A percentile compares a stretch with the other conserved stretches of the same genome.
These are phyloP conservation scores for Remersonia thermophila DNA, from an alignment of 2,329 filamentous ascomycete genomes.

Conservation along the genomic window DNA sequence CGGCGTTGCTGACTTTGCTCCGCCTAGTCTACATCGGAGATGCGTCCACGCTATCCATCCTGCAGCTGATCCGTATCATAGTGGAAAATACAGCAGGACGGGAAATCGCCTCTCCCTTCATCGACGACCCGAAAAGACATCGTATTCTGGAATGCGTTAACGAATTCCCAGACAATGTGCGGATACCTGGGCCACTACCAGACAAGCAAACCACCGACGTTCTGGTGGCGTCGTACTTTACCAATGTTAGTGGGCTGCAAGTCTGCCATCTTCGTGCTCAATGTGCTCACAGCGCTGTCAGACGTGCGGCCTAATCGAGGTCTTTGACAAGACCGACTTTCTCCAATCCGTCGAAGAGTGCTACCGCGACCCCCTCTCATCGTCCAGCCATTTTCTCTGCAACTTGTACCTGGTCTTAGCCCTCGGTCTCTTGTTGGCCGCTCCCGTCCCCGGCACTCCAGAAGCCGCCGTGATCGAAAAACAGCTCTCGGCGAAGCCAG, in stretches of 20 bases:
- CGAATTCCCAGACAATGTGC: constrained; percentile 31
- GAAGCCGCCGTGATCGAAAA: constrained; percentile 40
- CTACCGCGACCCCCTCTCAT: constrained; percentile 40
- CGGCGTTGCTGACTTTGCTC: constrained; percentile 10
- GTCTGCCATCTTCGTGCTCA: too few species aligned
- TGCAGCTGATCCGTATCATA: constrained; percentile 48
- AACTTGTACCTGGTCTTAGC: constrained; percentile 50
- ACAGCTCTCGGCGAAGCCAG: constrained; percentile 33
- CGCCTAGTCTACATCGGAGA: constrained; percentile 47
- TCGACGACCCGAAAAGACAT: constrained; percentile 42
- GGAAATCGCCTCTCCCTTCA: constrained; percentile 37
- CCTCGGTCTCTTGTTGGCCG: constrained; percentile 47
- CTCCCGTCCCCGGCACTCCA: constrained; percentile 34
- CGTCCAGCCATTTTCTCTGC: constrained; percentile 41
- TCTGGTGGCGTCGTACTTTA: constrained; percentile 47
- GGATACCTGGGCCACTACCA: constrained; percentile 41
- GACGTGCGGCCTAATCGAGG: constrained; percentile 48
- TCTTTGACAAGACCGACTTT: constrained; percentile 43
- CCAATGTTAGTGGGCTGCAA: constrained; percentile 34
- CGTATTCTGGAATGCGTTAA: constrained; percentile 44
- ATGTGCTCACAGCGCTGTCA: constrained; percentile 21
- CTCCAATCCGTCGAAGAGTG: constrained; percentile 36
- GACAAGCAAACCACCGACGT: constrained; percentile 41
- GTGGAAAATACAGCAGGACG: constrained; percentile 41
- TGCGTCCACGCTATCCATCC: constrained; percentile 47